Conservation (phyloP, 768 basidiomycete species). For the Tulasnella calospora region DNA sequence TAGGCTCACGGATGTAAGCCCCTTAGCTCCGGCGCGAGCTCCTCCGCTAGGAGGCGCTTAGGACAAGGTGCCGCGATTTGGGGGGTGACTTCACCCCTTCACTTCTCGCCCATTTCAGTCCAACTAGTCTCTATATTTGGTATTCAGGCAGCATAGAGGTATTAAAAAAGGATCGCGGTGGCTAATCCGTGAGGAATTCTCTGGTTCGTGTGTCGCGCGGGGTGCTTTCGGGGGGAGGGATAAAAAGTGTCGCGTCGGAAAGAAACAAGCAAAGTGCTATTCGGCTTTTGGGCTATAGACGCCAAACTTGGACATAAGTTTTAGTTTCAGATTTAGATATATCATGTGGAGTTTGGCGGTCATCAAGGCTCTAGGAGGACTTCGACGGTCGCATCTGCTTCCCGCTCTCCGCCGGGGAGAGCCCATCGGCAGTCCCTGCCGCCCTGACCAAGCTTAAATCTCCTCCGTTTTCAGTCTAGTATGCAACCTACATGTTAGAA, state of each 20-base stretch:
- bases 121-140: not conserved
- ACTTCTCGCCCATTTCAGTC: conserved; percentile 3
- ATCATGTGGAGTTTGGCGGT: not conserved
- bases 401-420: not conserved
- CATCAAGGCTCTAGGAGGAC: not conserved
- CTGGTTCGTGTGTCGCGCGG: not conserved
- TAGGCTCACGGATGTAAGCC: too few species aligned
- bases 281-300: not conserved
- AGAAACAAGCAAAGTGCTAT: too few species aligned
- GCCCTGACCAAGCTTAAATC: not conserved
- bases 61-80: too few species aligned
- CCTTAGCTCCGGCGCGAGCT: too few species aligned
- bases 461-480: conserved; percentile 21
- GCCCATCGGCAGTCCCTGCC: not conserved
- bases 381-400: not conserved
- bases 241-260: not conserved
- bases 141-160: not conserved
- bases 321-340: not conserved
- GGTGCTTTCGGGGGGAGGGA: not conserved
- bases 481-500: conserved; percentile 28
- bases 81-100: too few species aligned
- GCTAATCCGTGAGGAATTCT: not conserved
- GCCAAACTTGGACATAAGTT: not conserved
- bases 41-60: too few species aligned
- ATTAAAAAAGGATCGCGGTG: not conserved